Conservation (phyloP, 352 stramenopile genomes). For the Globisporangium nodosum region DNA sequence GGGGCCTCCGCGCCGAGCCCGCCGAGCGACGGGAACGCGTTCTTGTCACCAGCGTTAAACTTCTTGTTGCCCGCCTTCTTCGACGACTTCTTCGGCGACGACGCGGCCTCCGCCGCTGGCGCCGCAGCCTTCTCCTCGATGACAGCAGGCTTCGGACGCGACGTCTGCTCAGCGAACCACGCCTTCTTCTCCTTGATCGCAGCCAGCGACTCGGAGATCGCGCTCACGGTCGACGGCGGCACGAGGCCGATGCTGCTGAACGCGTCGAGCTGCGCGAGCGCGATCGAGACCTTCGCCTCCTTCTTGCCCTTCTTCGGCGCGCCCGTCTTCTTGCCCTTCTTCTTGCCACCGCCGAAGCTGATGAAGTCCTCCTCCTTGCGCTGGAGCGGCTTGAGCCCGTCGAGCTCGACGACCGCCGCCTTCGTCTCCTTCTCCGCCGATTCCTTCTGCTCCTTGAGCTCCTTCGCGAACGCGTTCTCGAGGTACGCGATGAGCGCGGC, state of each 20-base stretch:
- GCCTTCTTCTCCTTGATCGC: constrained; percentile 96
- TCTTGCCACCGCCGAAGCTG: constrained; percentile 62
- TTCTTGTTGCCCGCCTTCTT: constrained; percentile 77
- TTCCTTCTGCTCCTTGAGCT: constrained; percentile 47
- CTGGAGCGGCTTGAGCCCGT: constrained; percentile 90
- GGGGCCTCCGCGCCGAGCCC: constrained; percentile 34
- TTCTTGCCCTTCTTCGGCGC: constrained; percentile 75
- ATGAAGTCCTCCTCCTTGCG: constrained; percentile 86
- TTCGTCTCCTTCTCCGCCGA: constrained; percentile 34
- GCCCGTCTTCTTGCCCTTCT: constrained; percentile 54
- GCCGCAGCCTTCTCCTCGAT: constrained; percentile 25
- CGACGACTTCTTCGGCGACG: constrained; percentile 48
- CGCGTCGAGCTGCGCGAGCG: constrained; percentile 78
- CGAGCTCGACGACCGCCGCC: constrained; percentile 66
- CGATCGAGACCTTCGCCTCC: constrained; percentile 67
- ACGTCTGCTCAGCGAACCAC: constrained; percentile 73
- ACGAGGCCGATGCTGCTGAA: constrained; percentile 91
- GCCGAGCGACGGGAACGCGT: constrained; percentile 77
- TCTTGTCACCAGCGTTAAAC: constrained; percentile 75
- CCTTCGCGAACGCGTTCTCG: constrained; percentile 88
- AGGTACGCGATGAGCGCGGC: constrained; percentile 92
- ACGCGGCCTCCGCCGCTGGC: constrained; percentile 24
- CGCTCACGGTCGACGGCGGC: constrained; percentile 82
- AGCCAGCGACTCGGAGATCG: constrained; percentile 83
- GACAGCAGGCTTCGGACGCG: constrained; percentile 22